Conservation (phyloP, 108 stramenopile species). For the Cylindrotheca closterium region DNA sequence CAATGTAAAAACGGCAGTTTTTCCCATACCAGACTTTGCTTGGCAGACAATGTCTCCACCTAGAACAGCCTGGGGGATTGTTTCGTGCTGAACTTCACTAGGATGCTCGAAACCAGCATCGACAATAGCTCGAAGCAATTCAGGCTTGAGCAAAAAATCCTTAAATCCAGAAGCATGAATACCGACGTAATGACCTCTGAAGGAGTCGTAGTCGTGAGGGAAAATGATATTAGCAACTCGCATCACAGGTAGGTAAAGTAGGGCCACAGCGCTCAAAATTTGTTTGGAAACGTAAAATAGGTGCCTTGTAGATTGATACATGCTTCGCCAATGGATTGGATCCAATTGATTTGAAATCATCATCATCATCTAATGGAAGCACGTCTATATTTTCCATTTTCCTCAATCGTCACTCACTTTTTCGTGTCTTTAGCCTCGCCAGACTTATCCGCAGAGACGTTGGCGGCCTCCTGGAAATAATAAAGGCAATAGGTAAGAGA, state of each 20-base stretch:
- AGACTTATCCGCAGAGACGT: constrained; percentile 62
- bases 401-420: constrained; percentile 67
- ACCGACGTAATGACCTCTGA: constrained; percentile 98
- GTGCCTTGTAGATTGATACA: no score
- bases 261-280: neutral
- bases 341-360: no score
- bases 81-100: constrained; percentile 97
- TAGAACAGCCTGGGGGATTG: constrained; percentile 98
- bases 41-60: constrained; percentile 99
- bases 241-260: neutral
- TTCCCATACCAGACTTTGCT: constrained; percentile 99
- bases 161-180: constrained; percentile 99
- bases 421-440: constrained; percentile 74
- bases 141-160: constrained; percentile 99
- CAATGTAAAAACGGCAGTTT: constrained; percentile 99
- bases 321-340: no score
- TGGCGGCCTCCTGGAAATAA: constrained; percentile 58
- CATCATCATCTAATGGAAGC: neutral
- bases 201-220: neutral
- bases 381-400: neutral
- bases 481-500: neutral
- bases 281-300: no score
- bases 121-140: constrained; percentile 96
- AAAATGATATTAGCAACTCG: constrained; percentile 10
- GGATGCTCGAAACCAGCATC: constrained; percentile 99